These are phyloP conservation scores for Astragalus glycyphyllos DNA, from an alignment of 306 rosid genomes.

Conservation along the genomic window DNA sequence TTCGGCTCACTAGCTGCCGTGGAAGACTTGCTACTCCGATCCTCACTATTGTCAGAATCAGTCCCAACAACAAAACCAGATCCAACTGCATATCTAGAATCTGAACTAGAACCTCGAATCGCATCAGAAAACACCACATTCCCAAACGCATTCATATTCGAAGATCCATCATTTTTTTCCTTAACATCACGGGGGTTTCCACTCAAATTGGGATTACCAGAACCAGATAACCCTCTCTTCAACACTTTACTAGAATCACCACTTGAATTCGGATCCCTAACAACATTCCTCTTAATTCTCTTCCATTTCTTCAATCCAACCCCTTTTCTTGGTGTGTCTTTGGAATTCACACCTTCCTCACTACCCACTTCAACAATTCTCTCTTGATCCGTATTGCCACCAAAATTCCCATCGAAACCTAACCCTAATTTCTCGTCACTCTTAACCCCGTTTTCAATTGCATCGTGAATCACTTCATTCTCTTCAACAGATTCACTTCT, in stretches of 20 bases:
- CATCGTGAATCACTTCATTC: conserved; percentile 57
- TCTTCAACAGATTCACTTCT: conserved; percentile 71
- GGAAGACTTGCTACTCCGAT: conserved; percentile 86
- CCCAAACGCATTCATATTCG: conserved; percentile 44
- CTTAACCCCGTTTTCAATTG: conserved; percentile 44
- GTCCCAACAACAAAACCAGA: conserved; percentile 70
- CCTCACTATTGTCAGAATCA: conserved; percentile 91
- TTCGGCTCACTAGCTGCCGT: conserved; percentile 86
- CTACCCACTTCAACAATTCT: conserved; percentile 41
- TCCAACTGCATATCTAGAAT: conserved; percentile 71
- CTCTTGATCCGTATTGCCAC: conserved; percentile 35
- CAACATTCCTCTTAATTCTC: conserved; percentile 50
- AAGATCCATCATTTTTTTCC: conserved; percentile 65
- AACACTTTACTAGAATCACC: conserved; percentile 59
- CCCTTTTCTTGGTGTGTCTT: conserved; percentile 41
- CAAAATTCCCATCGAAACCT: conserved; percentile 47
- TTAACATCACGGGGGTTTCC: conserved; percentile 54
- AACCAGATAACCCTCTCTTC: conserved; percentile 72
- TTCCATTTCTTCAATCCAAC: conserved; percentile 53
- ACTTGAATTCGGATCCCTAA: conserved; percentile 52
- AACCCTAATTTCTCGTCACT: conserved; percentile 47
- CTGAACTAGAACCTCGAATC: conserved; percentile 61
- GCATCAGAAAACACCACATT: conserved; percentile 54
- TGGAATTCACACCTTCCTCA: conserved; percentile 43
- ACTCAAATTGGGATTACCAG: conserved; percentile 51